Evolutionary conservation across 257 asterid genomes (phyloP).

Genomic region (Rehmannia glutinosa): DNA sequence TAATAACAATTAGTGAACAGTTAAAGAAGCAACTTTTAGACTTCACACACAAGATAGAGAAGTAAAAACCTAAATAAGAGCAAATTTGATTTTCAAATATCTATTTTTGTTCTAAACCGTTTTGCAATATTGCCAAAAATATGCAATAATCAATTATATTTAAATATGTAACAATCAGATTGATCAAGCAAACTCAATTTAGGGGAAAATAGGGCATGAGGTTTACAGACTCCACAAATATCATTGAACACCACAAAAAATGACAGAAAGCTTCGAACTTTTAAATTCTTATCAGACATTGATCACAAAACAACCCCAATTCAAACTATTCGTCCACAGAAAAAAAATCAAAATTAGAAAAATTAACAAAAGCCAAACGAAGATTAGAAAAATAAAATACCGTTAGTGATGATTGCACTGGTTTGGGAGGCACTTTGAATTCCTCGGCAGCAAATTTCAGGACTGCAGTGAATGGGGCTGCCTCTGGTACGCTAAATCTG

Average conservation of each 20-base stretch:
- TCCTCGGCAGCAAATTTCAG: constrained; percentile 94
- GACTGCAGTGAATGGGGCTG: constrained; percentile 97
- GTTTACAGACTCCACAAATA: not conserved
- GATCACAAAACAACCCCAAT: not conserved
- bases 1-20: constrained; percentile 17
- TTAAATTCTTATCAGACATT: too few species aligned
- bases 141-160: too few species aligned
- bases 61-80: not conserved
- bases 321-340: too few species aligned
- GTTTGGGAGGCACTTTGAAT: constrained; percentile 99
- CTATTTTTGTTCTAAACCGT: too few species aligned
- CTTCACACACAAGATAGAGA: not conserved
- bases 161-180: too few species aligned
- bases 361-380: too few species aligned
- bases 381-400: constrained; percentile 32
- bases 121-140: too few species aligned
- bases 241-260: too few species aligned
- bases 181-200: constrained; percentile 1
- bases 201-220: not conserved
- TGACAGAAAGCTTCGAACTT: too few species aligned
- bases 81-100: constrained; percentile 9
- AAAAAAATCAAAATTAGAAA: not conserved
- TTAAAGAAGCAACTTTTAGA: not conserved
- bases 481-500: constrained; percentile 98
- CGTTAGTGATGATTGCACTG: constrained; percentile 93